Evolutionary conservation across 768 basidiomycete genomes (phyloP).

Genomic region (Phallus indusiatus): DNA sequence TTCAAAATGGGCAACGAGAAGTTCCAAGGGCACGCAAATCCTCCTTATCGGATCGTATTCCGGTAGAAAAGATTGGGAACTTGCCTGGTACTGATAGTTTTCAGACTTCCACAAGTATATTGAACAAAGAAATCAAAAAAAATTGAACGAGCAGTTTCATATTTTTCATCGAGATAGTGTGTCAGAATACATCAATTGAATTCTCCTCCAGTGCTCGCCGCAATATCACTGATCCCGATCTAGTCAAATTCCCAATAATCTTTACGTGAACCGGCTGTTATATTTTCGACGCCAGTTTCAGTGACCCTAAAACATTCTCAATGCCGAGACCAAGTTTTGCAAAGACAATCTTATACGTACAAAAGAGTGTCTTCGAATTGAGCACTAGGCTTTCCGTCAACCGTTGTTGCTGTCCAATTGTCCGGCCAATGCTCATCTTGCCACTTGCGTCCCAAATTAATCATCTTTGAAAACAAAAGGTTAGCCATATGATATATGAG

Average conservation of each 20-base stretch:
- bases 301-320: constrained; percentile 53
- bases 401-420: constrained; percentile 93
- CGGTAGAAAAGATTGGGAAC: constrained; percentile 52
- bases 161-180: neutral
- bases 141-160: neutral
- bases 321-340: constrained; percentile 3
- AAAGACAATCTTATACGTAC: constrained; percentile 39
- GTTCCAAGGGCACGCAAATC: constrained; percentile 45
- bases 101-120: constrained; percentile 49
- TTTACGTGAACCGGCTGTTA: constrained; percentile 44
- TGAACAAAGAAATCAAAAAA: constrained; percentile 48
- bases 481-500: neutral
- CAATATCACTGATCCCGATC: neutral
- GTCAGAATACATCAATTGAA: neutral
- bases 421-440: constrained; percentile 82
- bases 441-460: constrained; percentile 78
- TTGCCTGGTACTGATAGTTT: constrained; percentile 52
- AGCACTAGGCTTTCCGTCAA: constrained; percentile 83
- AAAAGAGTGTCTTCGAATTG: constrained; percentile 97
- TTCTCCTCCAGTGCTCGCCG: neutral
- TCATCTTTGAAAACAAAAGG: constrained; percentile 51
- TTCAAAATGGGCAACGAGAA: constrained; percentile 32
- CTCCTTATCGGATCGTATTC: constrained; percentile 56
- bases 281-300: constrained; percentile 79
- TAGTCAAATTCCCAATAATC: neutral